Evolutionary conservation across 805 yeast genomes (phyloP).

Genomic region (Saturnispora sekii): DNA sequence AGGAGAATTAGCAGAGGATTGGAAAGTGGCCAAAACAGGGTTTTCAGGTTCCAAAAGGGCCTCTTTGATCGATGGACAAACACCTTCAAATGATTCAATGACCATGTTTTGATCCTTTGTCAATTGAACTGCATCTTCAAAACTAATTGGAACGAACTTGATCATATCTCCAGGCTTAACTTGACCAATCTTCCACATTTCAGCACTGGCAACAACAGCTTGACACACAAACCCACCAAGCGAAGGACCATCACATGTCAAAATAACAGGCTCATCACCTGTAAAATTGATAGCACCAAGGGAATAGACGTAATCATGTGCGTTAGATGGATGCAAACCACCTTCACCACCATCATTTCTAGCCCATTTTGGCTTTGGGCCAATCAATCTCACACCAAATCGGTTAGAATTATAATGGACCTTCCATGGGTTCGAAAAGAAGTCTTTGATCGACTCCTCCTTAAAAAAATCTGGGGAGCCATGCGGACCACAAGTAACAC

Average conservation of each 20-base stretch:
- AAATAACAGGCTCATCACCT: conserved; percentile 96
- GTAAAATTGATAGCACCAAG: conserved; percentile 96
- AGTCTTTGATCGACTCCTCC: conserved; percentile 60
- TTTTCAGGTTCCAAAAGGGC: conserved; percentile 41
- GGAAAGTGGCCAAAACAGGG: conserved; percentile 56
- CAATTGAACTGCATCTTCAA: conserved; percentile 56
- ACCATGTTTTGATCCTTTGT: conserved; percentile 50
- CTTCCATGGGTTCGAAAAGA: conserved; percentile 78
- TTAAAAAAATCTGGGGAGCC: conserved; percentile 94
- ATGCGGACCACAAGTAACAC: conserved; percentile 95
- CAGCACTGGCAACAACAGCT: conserved; percentile 92
- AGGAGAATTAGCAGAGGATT: conserved; percentile 46
- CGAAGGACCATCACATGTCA: conserved; percentile 96
- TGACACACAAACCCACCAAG: conserved; percentile 96
- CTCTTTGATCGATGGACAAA: conserved; percentile 22
- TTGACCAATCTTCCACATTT: conserved; percentile 98
- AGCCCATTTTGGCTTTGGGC: conserved; percentile 97
- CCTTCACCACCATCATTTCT: conserved; percentile 96
- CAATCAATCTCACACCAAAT: conserved; percentile 89
- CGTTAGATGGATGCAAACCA: conserved; percentile 97
- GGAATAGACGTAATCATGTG: conserved; percentile 95
- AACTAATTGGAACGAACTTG: conserved; percentile 68
- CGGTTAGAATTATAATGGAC: conserved; percentile 96
- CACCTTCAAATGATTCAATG: conserved; percentile 38
- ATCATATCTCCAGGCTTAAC: conserved; percentile 89